phyloP scores from a whole-genome alignment of 2,329 filamentous ascomycete genomes.

The Cordyceps javanica region DNA sequence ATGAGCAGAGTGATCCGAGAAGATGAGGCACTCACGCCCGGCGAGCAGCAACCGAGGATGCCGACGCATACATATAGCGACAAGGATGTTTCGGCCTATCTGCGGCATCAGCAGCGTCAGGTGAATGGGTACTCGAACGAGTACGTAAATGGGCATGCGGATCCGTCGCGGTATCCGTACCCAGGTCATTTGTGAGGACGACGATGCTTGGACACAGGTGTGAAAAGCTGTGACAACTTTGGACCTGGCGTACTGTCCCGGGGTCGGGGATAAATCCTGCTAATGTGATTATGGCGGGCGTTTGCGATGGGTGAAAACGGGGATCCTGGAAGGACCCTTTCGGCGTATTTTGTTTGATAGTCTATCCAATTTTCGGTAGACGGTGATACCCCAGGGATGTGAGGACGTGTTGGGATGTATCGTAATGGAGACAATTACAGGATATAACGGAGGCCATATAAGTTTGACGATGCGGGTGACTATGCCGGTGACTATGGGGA shows the following conservation, averaged over 20 bases:
- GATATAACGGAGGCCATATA: no score
- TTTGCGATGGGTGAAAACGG: neutral
- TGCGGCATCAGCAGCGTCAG: slow-evolving; percentile 6
- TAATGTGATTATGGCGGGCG: neutral
- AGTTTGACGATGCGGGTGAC: no score
- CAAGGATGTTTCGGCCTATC: slow-evolving; percentile 7
- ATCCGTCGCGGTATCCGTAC: neutral
- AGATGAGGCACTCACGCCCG: neutral
- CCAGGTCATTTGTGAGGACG: neutral
- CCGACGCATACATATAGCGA: neutral
- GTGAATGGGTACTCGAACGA: slow-evolving; percentile 6
- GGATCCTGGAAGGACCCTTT: neutral
- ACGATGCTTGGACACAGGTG: neutral
- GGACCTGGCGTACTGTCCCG: neutral
- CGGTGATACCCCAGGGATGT: neutral
- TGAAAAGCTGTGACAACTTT: neutral
- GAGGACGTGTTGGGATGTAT: neutral
- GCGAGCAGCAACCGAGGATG: neutral
- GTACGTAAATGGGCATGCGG: slow-evolving; percentile 1
- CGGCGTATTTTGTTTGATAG: neutral
- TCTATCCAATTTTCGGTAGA: neutral
- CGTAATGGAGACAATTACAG: no score
- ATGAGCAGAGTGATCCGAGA: neutral
- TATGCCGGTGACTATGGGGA: no score
- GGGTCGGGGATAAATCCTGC: neutral